Evolutionary conservation across 768 basidiomycete species (phyloP).

Genomic region (Tephrocybe sp.): DNA sequence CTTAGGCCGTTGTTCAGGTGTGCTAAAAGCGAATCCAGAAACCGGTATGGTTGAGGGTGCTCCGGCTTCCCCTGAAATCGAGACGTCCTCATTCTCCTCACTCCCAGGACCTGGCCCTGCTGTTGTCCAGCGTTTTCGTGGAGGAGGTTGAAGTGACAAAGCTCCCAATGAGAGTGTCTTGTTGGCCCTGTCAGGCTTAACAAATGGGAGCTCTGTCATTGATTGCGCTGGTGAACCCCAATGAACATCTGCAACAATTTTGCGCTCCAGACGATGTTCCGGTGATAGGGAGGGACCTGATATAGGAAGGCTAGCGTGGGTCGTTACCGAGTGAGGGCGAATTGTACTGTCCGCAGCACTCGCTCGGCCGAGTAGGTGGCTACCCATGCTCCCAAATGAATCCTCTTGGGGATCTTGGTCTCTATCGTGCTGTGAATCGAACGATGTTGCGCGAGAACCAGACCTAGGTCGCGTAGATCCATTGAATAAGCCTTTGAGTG

Average conservation of each 20-base stretch:
- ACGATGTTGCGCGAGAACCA: slow-evolving; percentile 46
- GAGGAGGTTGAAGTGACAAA: slow-evolving; percentile 46
- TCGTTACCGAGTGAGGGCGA: slow-evolving; percentile 20
- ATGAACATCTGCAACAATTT: slow-evolving; percentile 19
- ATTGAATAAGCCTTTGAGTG: slow-evolving; percentile 59
- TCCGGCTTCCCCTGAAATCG: slow-evolving; percentile 20
- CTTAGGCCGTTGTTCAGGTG: slow-evolving; percentile 37
- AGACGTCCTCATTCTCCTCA: slow-evolving; percentile 12
- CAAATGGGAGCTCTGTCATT: slow-evolving; percentile 2
- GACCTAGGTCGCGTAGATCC: slow-evolving; percentile 52
- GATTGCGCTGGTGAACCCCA: slow-evolving; percentile 20
- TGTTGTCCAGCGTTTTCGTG: slow-evolving; percentile 47
- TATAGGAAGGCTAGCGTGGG: slow-evolving; percentile 33
- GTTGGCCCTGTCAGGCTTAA: slow-evolving; percentile 24
- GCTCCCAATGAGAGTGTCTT: slow-evolving; percentile 32
- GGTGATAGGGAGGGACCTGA: slow-evolving; percentile 27
- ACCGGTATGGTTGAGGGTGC: slow-evolving; percentile 24
- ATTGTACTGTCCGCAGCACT: slow-evolving; percentile 31
- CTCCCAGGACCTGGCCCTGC: slow-evolving; percentile 22
- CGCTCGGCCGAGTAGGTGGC: slow-evolving; percentile 47
- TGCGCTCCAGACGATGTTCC: slow-evolving; percentile 37
- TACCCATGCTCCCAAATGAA: slow-evolving; percentile 56
- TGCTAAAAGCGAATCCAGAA: slow-evolving; percentile 31
- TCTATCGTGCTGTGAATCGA: slow-evolving; percentile 34
- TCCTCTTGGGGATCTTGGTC: slow-evolving; percentile 40